phyloP scores from a whole-genome alignment of 305 asterid genomes.

The Withania somnifera region DNA sequence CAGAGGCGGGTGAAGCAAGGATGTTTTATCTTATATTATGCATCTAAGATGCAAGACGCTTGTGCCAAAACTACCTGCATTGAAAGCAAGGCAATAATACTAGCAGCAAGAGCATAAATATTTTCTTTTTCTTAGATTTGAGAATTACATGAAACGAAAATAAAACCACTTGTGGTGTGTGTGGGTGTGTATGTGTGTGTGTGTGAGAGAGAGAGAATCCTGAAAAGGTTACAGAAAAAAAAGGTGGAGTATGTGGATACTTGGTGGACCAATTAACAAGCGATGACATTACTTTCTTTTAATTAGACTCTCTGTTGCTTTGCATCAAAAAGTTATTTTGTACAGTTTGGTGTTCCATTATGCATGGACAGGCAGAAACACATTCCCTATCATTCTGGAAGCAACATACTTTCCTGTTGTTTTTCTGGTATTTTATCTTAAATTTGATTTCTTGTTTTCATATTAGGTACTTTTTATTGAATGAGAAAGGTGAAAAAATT shows the following conservation, averaged over 20 bases:
- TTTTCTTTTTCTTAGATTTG: not conserved
- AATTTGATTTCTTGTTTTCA: slow-evolving; percentile 2
- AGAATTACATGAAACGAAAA: not conserved
- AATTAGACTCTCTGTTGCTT: not conserved
- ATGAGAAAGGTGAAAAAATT: slow-evolving; percentile 89
- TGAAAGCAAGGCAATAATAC: not conserved
- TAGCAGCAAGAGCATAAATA: not conserved
- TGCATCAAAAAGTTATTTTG: not conserved
- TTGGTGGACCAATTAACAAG: not conserved
- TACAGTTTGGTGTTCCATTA: not conserved
- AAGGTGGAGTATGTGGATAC: not conserved
- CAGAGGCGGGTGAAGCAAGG: slow-evolving; percentile 4
- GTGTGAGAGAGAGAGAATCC: not conserved
- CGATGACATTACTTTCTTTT: not conserved
- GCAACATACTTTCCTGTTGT: not conserved
- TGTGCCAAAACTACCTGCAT: not conserved
- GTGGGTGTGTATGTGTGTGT: not conserved
- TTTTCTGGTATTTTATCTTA: not conserved
- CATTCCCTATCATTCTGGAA: not conserved
- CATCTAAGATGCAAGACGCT: not conserved
- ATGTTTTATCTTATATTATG: not conserved
- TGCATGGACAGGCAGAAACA: not conserved
- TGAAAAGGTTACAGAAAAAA: not conserved
- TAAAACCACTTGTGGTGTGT: not conserved
- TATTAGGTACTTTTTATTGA: slow-evolving; percentile 82